Evolutionary conservation across 805 yeast species (phyloP), one percentile per base, ranked within the genome.

Genomic region (Hanseniaspora occidentalis): DNA sequence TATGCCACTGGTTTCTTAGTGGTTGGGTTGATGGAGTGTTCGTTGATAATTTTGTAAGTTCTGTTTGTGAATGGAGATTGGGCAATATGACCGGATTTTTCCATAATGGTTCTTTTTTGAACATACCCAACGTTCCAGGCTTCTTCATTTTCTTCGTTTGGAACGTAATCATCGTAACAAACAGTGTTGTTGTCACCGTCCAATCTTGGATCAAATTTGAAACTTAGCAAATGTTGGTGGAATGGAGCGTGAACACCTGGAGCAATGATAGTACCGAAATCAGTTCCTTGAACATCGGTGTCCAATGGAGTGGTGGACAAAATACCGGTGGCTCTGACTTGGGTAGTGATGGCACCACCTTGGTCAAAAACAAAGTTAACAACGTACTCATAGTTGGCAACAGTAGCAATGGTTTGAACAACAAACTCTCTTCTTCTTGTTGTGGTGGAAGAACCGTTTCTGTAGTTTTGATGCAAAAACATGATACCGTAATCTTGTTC

Each of bases 321-420:
- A 53, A 82, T 82, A 69, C 94, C 94, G 43, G 94, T 82, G 45
- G 92, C 92, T 64, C 89, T 72, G 44, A 79, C 79, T 59, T 83
- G 85, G 45, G 82, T 76, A 48, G 76, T 77, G 51, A 82, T 77
- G 41, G 79, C 77, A 53, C 88, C 94, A 49, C 79, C 85, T 61
- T 75, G 84, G 52, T 77, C 82, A 53, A 82, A 76, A 55, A 79
- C 72, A 56, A 77, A 64, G 62, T 80, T 80, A 50, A 81, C 59
- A 48, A 79, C 72, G 65, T 82, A 82, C 64, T 82, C 92, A 64
- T 82, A 82, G 67, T 82, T 82, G 44, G 86, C 85, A 46, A 81
- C 89, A 31, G 92, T 82, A 24, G 88, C 84, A 54, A 82, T 77
- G 41, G 84, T 79, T 65, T 82, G 89, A 46, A 81, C 71, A 35